A percentile compares a stretch with the other conserved stretches of the same genome.
Evolutionary conservation across 768 basidiomycete genomes (phyloP).

Genomic region (Asterophora lycoperdoides): DNA sequence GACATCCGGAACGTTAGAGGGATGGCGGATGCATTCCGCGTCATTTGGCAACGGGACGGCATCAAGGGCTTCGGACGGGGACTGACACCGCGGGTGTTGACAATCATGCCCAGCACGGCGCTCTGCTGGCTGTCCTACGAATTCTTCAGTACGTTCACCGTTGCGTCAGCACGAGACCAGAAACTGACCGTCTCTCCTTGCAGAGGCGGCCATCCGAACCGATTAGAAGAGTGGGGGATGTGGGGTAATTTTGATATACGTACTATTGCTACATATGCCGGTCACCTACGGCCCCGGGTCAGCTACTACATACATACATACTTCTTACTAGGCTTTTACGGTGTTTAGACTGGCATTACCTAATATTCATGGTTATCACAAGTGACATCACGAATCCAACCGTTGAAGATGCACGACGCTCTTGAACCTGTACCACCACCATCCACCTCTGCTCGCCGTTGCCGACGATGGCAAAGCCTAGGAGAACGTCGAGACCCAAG

Average conservation of each 20-base stretch:
- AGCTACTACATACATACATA: conserved; percentile 11
- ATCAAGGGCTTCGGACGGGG: conserved; percentile 83
- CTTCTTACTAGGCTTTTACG: conserved; percentile 12
- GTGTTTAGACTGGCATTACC: conserved; percentile 10
- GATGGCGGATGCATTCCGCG: conserved; percentile 82
- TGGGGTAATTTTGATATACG: conserved; percentile 1
- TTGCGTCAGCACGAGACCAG: conserved; percentile 7
- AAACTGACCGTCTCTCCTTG: conserved; percentile 9
- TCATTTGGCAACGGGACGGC: conserved; percentile 87
- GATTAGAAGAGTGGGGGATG: conserved; percentile 24
- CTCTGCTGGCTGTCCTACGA: conserved; percentile 98
- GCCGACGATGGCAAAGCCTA: conserved; percentile 21
- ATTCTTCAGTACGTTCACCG: conserved; percentile 82
- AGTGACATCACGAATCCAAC: conserved; percentile 21
- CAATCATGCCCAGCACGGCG: conserved; percentile 95
- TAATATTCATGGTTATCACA: conserved; percentile 9
- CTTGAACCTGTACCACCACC: conserved; percentile 13
- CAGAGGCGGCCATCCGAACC: conserved; percentile 65
- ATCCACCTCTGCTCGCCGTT: conserved; percentile 9
- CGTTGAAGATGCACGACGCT: too few relatives aligned
- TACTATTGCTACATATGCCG: conserved; percentile 1
- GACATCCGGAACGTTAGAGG: conserved; percentile 83
- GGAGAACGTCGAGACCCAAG: conserved; percentile 21
- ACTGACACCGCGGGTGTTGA: conserved; percentile 85
- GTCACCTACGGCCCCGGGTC: too few relatives aligned